A percentile compares a stretch with the other conserved stretches of the same genome.
phyloP scores from a whole-genome alignment of 2,329 filamentous ascomycete genomes.

The Cercospora sp. region DNA sequence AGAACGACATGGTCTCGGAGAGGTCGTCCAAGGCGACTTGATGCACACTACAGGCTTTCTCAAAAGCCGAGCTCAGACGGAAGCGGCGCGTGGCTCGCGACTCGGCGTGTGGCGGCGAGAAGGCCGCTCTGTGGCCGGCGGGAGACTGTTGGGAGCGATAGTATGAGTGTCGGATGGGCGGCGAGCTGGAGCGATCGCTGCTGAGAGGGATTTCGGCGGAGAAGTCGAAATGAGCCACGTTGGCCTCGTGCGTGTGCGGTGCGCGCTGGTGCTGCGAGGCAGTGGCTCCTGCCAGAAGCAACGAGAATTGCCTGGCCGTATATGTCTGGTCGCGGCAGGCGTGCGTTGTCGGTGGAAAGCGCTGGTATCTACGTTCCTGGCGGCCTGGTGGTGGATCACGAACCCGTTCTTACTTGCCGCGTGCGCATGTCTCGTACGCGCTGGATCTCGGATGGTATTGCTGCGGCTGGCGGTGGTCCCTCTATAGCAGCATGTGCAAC shows the following conservation, averaged over 20 bases:
- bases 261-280: background rate
- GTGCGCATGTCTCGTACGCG: constrained; percentile 4
- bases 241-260: background rate
- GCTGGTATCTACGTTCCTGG: background rate
- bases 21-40: constrained; percentile 29
- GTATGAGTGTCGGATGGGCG: constrained; percentile 4
- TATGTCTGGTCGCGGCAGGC: background rate
- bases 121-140: background rate
- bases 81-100: constrained; percentile 25
- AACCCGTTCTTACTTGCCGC: background rate
- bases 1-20: constrained; percentile 54
- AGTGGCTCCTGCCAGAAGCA: constrained; percentile 7
- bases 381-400: constrained; percentile 1
- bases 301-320: background rate
- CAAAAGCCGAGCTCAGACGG: constrained; percentile 33
- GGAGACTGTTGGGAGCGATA: constrained; percentile 7
- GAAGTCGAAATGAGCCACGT: constrained; percentile 15
- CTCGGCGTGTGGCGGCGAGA: constrained; percentile 17
- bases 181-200: constrained; percentile 18
- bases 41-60: constrained; percentile 34
- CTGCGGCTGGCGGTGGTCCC: background rate
- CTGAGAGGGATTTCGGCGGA: constrained; percentile 14
- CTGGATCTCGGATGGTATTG: background rate
- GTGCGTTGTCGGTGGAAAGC: background rate
- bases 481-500: background rate